A percentile compares a stretch with the other conserved stretches of the same genome.
phyloP scores from a whole-genome alignment of 163 green algal genomes.

The Coccomyxa subellipsoidea region DNA sequence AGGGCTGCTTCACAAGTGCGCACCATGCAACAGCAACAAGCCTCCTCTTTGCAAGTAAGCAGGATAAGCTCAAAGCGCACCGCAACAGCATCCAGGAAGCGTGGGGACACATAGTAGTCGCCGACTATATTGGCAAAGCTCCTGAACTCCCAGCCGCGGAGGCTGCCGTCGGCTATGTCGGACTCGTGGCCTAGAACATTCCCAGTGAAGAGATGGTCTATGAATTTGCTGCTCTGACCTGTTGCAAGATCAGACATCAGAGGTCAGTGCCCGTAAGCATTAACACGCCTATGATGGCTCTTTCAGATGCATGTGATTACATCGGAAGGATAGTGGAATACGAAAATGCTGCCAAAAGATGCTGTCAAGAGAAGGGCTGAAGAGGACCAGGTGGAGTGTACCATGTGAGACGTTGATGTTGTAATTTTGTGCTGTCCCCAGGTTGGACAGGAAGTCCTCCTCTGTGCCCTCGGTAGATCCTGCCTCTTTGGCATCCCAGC shows the following conservation, averaged over 20 bases:
- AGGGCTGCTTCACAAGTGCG: too few species aligned
- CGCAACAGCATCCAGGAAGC: slow-evolving; percentile 68
- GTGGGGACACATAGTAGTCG: slow-evolving; percentile 75
- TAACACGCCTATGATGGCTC: not conserved
- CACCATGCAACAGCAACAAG: not conserved
- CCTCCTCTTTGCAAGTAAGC: not conserved
- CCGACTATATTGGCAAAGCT: slow-evolving; percentile 53
- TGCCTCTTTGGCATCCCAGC: slow-evolving; percentile 20
- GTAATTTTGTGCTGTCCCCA: slow-evolving; percentile 33
- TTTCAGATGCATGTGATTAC: too few species aligned
- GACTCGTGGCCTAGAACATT: slow-evolving; percentile 32
- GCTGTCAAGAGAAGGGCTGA: not conserved
- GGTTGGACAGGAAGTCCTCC: slow-evolving; percentile 26
- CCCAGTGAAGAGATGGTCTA: slow-evolving; percentile 41
- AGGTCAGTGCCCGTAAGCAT: too few species aligned
- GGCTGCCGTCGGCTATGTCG: slow-evolving; percentile 43
- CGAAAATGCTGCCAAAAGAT: not conserved
- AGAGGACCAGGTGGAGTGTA: too few species aligned
- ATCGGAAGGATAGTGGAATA: too few species aligned
- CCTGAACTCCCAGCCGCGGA: slow-evolving; percentile 38
- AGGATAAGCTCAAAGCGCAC: slow-evolving; percentile 27
- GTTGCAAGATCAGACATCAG: not conserved
- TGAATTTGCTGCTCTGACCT: slow-evolving; percentile 31
- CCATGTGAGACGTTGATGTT: slow-evolving; percentile 48
- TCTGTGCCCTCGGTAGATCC: not conserved